phyloP scores from a whole-genome alignment of 306 rosid species.

The Casuarina cunninghamiana region DNA sequence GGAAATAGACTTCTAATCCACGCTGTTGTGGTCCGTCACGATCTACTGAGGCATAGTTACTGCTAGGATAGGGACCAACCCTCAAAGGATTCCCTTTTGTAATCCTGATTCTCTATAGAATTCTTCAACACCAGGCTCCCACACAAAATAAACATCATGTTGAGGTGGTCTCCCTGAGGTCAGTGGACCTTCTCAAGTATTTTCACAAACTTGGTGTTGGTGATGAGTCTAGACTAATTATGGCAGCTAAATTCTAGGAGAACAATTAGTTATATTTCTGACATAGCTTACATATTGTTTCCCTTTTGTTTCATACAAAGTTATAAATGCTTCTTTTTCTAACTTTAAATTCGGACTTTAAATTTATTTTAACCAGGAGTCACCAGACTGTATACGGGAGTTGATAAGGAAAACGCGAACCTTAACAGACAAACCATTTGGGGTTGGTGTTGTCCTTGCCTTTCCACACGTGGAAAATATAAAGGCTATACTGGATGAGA shows the following conservation, averaged over 20 bases:
- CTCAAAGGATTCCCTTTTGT: too few relatives aligned
- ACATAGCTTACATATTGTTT: neutral
- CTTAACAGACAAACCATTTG: slow-evolving; percentile 81
- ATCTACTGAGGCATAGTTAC: too few relatives aligned
- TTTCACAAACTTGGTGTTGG: too few relatives aligned
- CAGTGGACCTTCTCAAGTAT: neutral
- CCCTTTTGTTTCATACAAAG: neutral
- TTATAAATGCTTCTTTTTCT: neutral
- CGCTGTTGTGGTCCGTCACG: too few relatives aligned
- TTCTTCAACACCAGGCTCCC: neutral
- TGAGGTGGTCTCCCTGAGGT: neutral
- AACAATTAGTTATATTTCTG: too few relatives aligned
- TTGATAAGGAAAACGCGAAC: slow-evolving; percentile 62
- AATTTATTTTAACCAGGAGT: slow-evolving; percentile 41
- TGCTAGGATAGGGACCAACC: too few relatives aligned
- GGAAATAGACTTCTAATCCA: too few relatives aligned
- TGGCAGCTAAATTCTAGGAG: too few relatives aligned
- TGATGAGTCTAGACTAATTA: too few relatives aligned
- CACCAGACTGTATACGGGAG: slow-evolving; percentile 64
- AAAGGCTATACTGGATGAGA: slow-evolving; percentile 66
- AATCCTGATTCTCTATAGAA: too few relatives aligned
- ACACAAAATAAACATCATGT: too few relatives aligned
- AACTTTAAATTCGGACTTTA: neutral
- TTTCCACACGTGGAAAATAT: slow-evolving; percentile 76
- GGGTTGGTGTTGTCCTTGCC: slow-evolving; percentile 72